A percentile compares a stretch with the other conserved stretches of the same genome.
Conservation (phyloP, 495 filamentous ascomycete genomes). For the Lophiotrema nucula region DNA sequence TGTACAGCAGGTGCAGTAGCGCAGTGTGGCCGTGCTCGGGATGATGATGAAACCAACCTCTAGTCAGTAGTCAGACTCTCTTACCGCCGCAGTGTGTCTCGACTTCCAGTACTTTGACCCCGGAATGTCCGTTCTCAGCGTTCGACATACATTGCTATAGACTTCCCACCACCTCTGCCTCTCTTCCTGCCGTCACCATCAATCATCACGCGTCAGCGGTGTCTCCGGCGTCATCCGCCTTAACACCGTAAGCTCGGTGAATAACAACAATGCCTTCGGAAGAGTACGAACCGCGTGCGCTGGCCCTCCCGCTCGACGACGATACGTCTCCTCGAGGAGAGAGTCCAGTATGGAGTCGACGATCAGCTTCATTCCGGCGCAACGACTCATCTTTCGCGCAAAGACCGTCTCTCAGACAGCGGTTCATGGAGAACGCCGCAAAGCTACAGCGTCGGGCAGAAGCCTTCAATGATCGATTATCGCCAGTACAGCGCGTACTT, state of each 20-base stretch:
- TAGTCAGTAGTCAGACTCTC: background rate
- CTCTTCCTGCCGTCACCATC: constrained; percentile 7
- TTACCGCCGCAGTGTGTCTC: background rate
- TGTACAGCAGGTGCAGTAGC: background rate
- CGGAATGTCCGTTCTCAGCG: background rate
- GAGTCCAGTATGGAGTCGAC: constrained; percentile 43
- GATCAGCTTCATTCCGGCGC: constrained; percentile 45
- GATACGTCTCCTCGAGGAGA: constrained; percentile 32
- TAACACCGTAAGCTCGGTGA: background rate
- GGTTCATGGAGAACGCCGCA: constrained; percentile 48
- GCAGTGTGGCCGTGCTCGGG: background rate
- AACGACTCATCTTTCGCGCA: constrained; percentile 32
- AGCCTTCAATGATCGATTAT: constrained; percentile 53
- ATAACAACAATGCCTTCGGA: constrained; percentile 21
- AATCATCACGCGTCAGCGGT: no score
- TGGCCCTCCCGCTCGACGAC: constrained; percentile 58
- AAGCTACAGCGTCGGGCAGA: constrained; percentile 43
- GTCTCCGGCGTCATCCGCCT: background rate
- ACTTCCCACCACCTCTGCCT: background rate
- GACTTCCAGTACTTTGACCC: background rate
- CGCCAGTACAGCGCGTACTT: constrained; percentile 60
- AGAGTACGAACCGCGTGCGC: constrained; percentile 53
- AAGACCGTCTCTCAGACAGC: constrained; percentile 44
- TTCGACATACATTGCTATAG: background rate
- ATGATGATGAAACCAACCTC: background rate